A percentile compares a stretch with the other conserved stretches of the same genome.
Evolutionary conservation across 768 basidiomycete genomes (phyloP).

Genomic region (Termitomyces sp.): DNA sequence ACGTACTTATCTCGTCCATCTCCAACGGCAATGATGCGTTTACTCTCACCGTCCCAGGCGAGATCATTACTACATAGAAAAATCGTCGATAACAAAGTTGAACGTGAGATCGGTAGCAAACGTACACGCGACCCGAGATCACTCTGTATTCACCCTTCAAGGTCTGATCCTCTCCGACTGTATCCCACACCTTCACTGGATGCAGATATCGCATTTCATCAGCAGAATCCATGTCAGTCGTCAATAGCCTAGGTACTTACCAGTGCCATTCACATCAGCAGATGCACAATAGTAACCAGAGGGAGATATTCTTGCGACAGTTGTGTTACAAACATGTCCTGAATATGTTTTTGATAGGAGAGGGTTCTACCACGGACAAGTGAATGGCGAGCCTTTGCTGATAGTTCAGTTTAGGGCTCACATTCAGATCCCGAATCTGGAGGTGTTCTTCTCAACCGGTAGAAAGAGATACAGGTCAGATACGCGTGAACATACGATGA

Average conservation of each 20-base stretch:
- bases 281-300: conserved; percentile 96
- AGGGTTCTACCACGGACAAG: conserved; percentile 51
- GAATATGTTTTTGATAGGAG: conserved; percentile 59
- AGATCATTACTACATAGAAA: conserved; percentile 80
- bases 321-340: conserved; percentile 79
- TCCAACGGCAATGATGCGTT: conserved; percentile 92
- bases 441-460: not conserved
- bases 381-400: not conserved
- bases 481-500: conserved; percentile 58
- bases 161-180: conserved; percentile 75
- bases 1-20: conserved; percentile 84
- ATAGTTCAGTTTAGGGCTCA: conserved; percentile 24
- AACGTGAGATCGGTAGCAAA: not conserved
- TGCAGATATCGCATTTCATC: not conserved
- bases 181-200: conserved; percentile 92
- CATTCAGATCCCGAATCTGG: conserved; percentile 82
- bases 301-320: conserved; percentile 88
- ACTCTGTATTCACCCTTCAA: conserved; percentile 80
- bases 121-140: conserved; percentile 69
- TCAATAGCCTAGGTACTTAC: conserved; percentile 30
- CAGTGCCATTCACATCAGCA: conserved; percentile 76
- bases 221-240: not conserved
- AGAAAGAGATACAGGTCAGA: not conserved
- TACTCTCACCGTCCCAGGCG: conserved; percentile 95
- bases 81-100: not conserved